phyloP scores from a whole-genome alignment of 23 red algal species.

The Pyropia haitanensis region DNA sequence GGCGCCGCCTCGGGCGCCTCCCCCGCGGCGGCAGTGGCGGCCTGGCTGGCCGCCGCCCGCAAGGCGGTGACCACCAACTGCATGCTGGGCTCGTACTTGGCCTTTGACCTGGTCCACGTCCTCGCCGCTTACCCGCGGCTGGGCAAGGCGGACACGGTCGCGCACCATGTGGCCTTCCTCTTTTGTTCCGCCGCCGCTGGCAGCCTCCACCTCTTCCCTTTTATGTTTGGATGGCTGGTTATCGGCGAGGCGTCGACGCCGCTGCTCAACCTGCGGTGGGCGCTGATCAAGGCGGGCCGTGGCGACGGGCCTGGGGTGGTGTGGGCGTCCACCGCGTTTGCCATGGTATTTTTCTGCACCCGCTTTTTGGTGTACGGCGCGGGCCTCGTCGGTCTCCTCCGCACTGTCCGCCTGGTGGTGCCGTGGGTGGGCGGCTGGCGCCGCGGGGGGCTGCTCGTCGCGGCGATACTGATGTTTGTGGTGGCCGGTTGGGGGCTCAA shows the following conservation, averaged over 20 bases:
- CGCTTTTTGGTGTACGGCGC: constrained; percentile 43
- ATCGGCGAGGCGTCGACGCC: constrained; percentile 63
- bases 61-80: constrained; percentile 16
- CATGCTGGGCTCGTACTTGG: constrained; percentile 22
- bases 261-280: constrained; percentile 61
- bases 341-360: constrained; percentile 43
- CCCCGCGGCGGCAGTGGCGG: not conserved
- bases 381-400: constrained; percentile 18
- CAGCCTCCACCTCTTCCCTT: constrained; percentile 30
- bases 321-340: constrained; percentile 24
- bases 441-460: not conserved
- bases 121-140: constrained; percentile 33
- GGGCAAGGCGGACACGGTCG: constrained; percentile 33
- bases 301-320: constrained; percentile 19
- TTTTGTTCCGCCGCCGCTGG: constrained; percentile 28
- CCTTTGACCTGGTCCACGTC: constrained; percentile 43
- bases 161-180: constrained; percentile 50
- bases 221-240: constrained; percentile 48
- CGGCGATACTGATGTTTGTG: constrained; percentile 8
- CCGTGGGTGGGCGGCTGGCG: constrained; percentile 4
- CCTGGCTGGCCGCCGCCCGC: constrained; percentile 15
- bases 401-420: constrained; percentile 14
- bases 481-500: constrained; percentile 49
- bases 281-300: constrained; percentile 35
- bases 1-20: not conserved